Evolutionary conservation across 2,329 filamentous ascomycete genomes (phyloP).

Genomic region (Bisporella sp.): DNA sequence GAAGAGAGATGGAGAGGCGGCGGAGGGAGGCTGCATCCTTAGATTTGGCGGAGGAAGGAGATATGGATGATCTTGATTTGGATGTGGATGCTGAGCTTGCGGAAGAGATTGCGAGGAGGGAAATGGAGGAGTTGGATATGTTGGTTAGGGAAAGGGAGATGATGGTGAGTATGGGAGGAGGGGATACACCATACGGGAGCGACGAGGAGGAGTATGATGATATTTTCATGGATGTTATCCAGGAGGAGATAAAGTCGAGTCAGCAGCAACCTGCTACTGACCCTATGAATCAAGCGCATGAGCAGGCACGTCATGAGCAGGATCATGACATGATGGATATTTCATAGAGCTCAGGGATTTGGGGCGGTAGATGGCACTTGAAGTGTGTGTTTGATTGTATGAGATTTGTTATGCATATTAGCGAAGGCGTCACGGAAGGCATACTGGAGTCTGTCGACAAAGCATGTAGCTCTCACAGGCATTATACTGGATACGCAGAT

Average conservation of each 20-base stretch:
- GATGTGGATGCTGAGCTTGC: constrained; percentile 33
- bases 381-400: too few species aligned
- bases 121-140: constrained; percentile 51
- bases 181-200: constrained; percentile 21
- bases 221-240: constrained; percentile 58
- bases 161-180: constrained; percentile 8
- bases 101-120: constrained; percentile 42
- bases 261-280: constrained; percentile 14
- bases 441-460: too few species aligned
- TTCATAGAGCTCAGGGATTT: background rate
- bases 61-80: constrained; percentile 10
- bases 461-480: too few species aligned
- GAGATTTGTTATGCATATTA: too few species aligned
- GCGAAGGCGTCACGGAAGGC: too few species aligned
- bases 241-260: constrained; percentile 32
- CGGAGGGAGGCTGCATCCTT: constrained; percentile 22
- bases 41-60: constrained; percentile 15
- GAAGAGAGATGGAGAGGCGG: constrained; percentile 25
- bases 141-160: constrained; percentile 42
- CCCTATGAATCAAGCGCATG: background rate
- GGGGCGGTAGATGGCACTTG: too few species aligned
- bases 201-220: constrained; percentile 57
- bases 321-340: constrained; percentile 26
- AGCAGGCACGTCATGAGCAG: constrained; percentile 13
- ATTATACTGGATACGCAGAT: too few species aligned